Evolutionary conservation across 1,139 yeast genomes (phyloP).

Genomic region (Candida sanyaensis): DNA sequence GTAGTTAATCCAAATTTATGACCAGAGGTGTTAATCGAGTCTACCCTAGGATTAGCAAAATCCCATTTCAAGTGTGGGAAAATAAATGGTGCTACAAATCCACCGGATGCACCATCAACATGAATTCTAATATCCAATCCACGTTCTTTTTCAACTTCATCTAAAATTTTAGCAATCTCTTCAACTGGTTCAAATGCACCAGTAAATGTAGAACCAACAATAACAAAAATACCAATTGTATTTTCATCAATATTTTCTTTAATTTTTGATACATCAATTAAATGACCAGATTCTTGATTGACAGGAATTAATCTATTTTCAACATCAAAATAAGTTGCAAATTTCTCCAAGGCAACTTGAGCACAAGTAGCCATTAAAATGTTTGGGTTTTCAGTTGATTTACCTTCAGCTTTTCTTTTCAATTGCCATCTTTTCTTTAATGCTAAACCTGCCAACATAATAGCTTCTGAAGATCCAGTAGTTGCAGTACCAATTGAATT

Average conservation of each 20-base stretch:
- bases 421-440: conserved; percentile 89
- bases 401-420: conserved; percentile 59
- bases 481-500: conserved; percentile 84
- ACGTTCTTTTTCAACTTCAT: conserved; percentile 65
- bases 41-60: conserved; percentile 73
- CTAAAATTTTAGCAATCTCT: conserved; percentile 59
- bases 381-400: conserved; percentile 68
- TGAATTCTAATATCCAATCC: conserved; percentile 79
- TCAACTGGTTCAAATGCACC: conserved; percentile 87
- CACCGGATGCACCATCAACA: conserved; percentile 95
- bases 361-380: conserved; percentile 92
- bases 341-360: conserved; percentile 92
- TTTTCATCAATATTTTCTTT: conserved; percentile 77
- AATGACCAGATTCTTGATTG: conserved; percentile 57
- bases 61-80: conserved; percentile 83
- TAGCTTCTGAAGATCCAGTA: conserved; percentile 92
- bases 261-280: conserved; percentile 61
- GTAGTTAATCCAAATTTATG: conserved; percentile 90
- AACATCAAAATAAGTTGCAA: conserved; percentile 91
- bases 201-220: conserved; percentile 89
- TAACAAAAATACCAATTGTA: conserved; percentile 89
- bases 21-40: conserved; percentile 88
- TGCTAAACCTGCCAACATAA: conserved; percentile 91
- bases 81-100: conserved; percentile 80
- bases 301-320: conserved; percentile 79